Conservation (phyloP, 192 early-diverging fungal genomes). For the Allomyces macrogynus region DNA sequence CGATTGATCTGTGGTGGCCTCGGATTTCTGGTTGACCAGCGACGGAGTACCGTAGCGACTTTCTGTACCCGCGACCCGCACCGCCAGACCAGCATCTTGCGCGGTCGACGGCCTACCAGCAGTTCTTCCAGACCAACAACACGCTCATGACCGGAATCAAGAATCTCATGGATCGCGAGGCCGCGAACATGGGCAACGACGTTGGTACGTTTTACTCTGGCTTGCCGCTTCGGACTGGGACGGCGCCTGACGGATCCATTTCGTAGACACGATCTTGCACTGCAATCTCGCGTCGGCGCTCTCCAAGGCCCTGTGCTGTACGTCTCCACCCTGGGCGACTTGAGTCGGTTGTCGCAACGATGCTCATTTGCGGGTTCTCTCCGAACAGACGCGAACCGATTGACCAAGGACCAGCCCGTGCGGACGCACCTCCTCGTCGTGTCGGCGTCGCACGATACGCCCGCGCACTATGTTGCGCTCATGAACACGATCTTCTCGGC, state of each 20-base stretch:
- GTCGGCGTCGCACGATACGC: slow-evolving; percentile 67
- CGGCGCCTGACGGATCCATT: slow-evolving; percentile 4
- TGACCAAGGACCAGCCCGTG: slow-evolving; percentile 29
- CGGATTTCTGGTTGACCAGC: background rate
- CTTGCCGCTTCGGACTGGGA: slow-evolving; percentile 3
- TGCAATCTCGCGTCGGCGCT: slow-evolving; percentile 37
- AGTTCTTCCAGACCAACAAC: slow-evolving; percentile 29
- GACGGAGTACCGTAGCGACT: slow-evolving; percentile 6
- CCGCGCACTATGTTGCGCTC: slow-evolving; percentile 78
- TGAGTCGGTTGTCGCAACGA: slow-evolving; percentile 4
- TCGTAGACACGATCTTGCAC: slow-evolving; percentile 10
- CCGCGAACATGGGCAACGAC: slow-evolving; percentile 4
- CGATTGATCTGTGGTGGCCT: background rate
- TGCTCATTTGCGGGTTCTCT: slow-evolving; percentile 1
- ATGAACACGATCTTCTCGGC: slow-evolving; percentile 99
- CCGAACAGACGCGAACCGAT: slow-evolving; percentile 41
- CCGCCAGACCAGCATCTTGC: background rate
- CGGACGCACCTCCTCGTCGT: slow-evolving; percentile 65
- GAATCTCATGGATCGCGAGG: slow-evolving; percentile 13
- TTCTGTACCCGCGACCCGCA: slow-evolving; percentile 11
- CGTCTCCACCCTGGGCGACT: background rate
- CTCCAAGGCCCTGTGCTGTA: slow-evolving; percentile 40
- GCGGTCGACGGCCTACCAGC: slow-evolving; percentile 25
- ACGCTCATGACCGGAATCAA: slow-evolving; percentile 20
- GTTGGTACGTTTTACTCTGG: slow-evolving; percentile 5